A percentile compares a stretch with the other conserved stretches of the same genome.
phyloP scores from a whole-genome alignment of 306 rosid species.

The Nissolia schottii region DNA sequence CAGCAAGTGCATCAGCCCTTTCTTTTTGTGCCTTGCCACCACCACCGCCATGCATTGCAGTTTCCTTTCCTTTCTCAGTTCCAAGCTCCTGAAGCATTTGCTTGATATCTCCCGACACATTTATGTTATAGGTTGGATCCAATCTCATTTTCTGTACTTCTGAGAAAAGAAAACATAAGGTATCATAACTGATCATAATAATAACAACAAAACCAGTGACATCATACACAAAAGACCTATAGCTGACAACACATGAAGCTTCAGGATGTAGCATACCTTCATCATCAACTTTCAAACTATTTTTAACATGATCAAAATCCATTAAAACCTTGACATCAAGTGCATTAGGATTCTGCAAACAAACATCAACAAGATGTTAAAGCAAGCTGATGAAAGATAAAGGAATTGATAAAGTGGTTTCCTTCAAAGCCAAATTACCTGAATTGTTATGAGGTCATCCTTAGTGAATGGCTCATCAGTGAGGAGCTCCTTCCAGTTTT shows the following conservation, averaged over 20 bases:
- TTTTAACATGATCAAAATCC: slow-evolving; percentile 92
- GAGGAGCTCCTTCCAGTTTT: slow-evolving; percentile 98
- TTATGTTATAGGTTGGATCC: slow-evolving; percentile 81
- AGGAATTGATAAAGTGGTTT: slow-evolving; percentile 1
- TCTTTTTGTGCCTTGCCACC: slow-evolving; percentile 96
- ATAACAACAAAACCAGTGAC: neutral
- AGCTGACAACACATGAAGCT: slow-evolving; percentile 19
- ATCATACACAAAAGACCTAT: neutral
- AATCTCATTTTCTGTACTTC: slow-evolving; percentile 62
- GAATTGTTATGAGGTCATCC: slow-evolving; percentile 91
- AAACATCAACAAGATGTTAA: slow-evolving; percentile 16
- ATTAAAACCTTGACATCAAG: slow-evolving; percentile 74
- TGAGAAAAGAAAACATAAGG: slow-evolving; percentile 35
- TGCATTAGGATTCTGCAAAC: slow-evolving; percentile 88
- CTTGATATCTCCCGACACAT: slow-evolving; percentile 83
- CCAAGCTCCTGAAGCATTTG: slow-evolving; percentile 94
- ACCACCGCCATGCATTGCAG: slow-evolving; percentile 96
- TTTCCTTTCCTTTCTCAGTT: slow-evolving; percentile 89
- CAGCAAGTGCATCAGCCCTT: slow-evolving; percentile 92
- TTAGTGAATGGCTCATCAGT: slow-evolving; percentile 82
- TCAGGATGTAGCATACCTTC: slow-evolving; percentile 59
- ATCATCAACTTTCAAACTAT: slow-evolving; percentile 70
- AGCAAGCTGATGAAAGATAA: slow-evolving; percentile 14
- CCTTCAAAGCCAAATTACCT: slow-evolving; percentile 43
- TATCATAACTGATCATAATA: slow-evolving; percentile 14